A percentile compares a stretch with the other conserved stretches of the same genome.
Evolutionary conservation across 2,329 filamentous ascomycete genomes (phyloP).

Genomic region (Pseudogymnoascus sp.): DNA sequence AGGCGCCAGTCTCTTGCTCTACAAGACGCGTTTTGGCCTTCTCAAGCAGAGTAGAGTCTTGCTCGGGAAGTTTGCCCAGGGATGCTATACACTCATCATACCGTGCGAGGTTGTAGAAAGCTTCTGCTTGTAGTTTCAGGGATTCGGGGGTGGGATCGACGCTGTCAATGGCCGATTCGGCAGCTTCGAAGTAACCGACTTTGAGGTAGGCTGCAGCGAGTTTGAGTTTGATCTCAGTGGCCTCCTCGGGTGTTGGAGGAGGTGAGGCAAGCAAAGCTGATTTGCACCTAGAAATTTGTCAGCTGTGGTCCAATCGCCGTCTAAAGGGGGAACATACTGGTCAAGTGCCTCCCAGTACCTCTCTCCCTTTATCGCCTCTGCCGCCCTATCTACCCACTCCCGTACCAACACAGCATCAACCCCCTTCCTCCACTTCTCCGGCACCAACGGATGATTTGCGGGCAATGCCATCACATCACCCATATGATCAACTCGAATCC

Average conservation of each 20-base stretch:
- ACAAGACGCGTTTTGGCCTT: slow-evolving; percentile 27
- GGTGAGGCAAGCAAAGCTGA: not conserved
- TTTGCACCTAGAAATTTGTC: not conserved
- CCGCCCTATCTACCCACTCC: not conserved
- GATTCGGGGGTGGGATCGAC: slow-evolving; percentile 13
- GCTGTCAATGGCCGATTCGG: slow-evolving; percentile 58
- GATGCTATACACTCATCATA: slow-evolving; percentile 21
- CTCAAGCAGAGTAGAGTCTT: not conserved
- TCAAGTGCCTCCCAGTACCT: not conserved
- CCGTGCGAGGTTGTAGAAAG: not conserved
- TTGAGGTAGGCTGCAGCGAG: slow-evolving; percentile 63
- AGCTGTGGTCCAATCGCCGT: not conserved
- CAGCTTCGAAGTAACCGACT: slow-evolving; percentile 64
- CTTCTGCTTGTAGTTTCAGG: not conserved
- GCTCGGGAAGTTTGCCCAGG: not conserved
- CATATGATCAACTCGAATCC: not conserved
- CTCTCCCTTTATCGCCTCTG: not conserved
- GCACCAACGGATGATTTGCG: not conserved
- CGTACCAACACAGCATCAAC: not conserved
- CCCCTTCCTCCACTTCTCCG: slow-evolving; percentile 1
- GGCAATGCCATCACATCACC: not conserved
- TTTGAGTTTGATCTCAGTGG: slow-evolving; percentile 20
- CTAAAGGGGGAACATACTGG: not conserved
- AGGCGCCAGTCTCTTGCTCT: slow-evolving; percentile 38
- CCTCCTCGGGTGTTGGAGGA: not conserved